A percentile compares a stretch with the other conserved stretches of the same genome.
Conservation (phyloP, 345 rosid species). For the Citrus mangshanensis region DNA sequence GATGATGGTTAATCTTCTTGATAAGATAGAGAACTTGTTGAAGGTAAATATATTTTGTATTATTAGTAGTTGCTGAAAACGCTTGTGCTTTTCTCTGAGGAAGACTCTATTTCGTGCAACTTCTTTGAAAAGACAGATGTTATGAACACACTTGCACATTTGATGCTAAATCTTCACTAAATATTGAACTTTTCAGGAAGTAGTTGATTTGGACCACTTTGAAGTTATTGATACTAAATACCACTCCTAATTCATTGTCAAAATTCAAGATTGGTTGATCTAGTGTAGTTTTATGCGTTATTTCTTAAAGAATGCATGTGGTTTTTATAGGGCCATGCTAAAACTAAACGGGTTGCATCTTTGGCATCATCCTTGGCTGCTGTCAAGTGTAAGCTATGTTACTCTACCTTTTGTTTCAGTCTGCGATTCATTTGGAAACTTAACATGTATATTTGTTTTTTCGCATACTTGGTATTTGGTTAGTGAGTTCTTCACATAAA, state of each 20-base stretch:
- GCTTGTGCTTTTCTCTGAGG: neutral
- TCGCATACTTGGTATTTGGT: conserved; percentile 3
- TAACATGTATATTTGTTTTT: conserved; percentile 8
- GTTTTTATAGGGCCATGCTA: conserved; percentile 45
- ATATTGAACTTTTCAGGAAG: neutral
- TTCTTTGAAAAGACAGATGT: neutral
- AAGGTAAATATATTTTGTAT: conserved; percentile 33
- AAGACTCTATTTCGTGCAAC: neutral
- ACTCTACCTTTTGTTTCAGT: conserved; percentile 8
- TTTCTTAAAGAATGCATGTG: conserved; percentile 10
- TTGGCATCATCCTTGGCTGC: conserved; percentile 42
- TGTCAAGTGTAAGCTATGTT: conserved; percentile 38
- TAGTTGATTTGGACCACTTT: neutral
- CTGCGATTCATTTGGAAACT: neutral
- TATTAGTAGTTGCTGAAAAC: neutral
- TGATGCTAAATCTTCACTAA: neutral
- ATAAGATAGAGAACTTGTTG: conserved; percentile 50
- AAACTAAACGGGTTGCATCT: conserved; percentile 44
- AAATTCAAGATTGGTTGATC: neutral
- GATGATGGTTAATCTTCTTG: conserved; percentile 56
- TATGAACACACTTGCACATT: neutral
- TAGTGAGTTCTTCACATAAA: conserved; percentile 46
- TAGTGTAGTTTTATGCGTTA: neutral
- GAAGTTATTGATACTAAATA: neutral
- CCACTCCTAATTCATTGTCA: neutral